Evolutionary conservation across 2,329 filamentous ascomycete species (phyloP).

Genomic region (Arthrobotrys musiformis): DNA sequence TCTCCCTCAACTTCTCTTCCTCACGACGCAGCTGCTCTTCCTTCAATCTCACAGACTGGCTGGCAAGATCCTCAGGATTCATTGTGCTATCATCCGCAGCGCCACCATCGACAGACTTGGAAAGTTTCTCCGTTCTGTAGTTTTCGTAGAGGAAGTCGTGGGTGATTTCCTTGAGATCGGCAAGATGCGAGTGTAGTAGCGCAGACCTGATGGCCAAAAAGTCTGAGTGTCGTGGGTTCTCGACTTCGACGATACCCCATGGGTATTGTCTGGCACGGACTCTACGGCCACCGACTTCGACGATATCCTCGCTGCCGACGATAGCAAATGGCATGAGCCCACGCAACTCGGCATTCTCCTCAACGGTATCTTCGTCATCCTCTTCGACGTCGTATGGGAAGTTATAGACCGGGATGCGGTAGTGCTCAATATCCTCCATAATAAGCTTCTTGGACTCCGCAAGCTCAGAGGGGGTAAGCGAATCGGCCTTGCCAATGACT

Average conservation of each 20-base stretch:
- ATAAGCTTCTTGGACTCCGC: slow-evolving; percentile 99
- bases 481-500: slow-evolving; percentile 98
- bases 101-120: slow-evolving; percentile 97
- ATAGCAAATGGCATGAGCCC: slow-evolving; percentile 99
- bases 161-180: slow-evolving; percentile 98
- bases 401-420: slow-evolving; percentile 99
- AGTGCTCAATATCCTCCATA: slow-evolving; percentile 99
- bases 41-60: slow-evolving; percentile 97
- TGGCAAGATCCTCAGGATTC: slow-evolving; percentile 96
- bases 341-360: slow-evolving; percentile 97
- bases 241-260: slow-evolving; percentile 98
- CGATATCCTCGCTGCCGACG: slow-evolving; percentile 93
- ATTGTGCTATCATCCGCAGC: slow-evolving; percentile 87
- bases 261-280: slow-evolving; percentile 97
- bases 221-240: slow-evolving; percentile 98
- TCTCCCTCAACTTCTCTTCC: slow-evolving; percentile 99
- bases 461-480: slow-evolving; percentile 92
- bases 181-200: slow-evolving; percentile 95
- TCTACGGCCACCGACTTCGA: slow-evolving; percentile 92
- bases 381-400: slow-evolving; percentile 99
- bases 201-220: slow-evolving; percentile 97
- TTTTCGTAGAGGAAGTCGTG: slow-evolving; percentile 99
- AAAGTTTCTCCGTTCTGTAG: slow-evolving; percentile 99
- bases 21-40: slow-evolving; percentile 98
- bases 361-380: slow-evolving; percentile 98